phyloP scores from a whole-genome alignment of 1,139 yeast genomes.

The Diutina neorugosa region DNA sequence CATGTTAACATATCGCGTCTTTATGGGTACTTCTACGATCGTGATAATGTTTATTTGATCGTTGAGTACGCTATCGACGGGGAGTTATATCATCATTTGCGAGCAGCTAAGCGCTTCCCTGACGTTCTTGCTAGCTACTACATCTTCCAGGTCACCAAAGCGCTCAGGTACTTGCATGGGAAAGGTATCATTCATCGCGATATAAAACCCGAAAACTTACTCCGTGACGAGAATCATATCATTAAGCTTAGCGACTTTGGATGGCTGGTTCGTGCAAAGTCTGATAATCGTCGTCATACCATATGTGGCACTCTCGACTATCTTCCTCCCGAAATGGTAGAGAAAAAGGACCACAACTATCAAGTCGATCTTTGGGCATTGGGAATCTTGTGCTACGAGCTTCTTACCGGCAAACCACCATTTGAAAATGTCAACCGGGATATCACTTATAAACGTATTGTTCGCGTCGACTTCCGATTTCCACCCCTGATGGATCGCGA shows the following conservation, averaged over 20 bases:
- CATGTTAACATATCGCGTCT: constrained; percentile 75
- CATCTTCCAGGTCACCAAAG: constrained; percentile 72
- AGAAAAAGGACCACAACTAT: constrained; percentile 65
- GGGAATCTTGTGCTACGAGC: constrained; percentile 78
- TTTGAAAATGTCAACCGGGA: constrained; percentile 72
- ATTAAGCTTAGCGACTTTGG: constrained; percentile 90
- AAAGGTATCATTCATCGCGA: constrained; percentile 83
- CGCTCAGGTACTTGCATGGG: constrained; percentile 63
- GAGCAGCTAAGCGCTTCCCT: constrained; percentile 51
- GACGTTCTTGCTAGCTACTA: constrained; percentile 68
- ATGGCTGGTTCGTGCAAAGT: constrained; percentile 59
- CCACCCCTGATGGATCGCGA: constrained; percentile 62
- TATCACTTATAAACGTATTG: constrained; percentile 70
- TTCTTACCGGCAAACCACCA: constrained; percentile 82
- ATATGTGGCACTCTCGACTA: constrained; percentile 94
- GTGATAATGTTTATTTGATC: constrained; percentile 65
- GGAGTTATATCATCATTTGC: constrained; percentile 67
- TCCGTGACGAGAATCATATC: constrained; percentile 59
- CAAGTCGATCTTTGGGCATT: constrained; percentile 88
- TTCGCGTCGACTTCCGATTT: constrained; percentile 59
- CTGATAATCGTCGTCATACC: constrained; percentile 41
- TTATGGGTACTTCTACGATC: constrained; percentile 79
- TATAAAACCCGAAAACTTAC: constrained; percentile 82
- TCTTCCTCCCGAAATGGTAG: constrained; percentile 92
- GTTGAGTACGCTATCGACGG: constrained; percentile 83